Base-by-base conservation (phyloP, 148 eudicot genomes). In the Suaeda aralocaspica region DNA sequence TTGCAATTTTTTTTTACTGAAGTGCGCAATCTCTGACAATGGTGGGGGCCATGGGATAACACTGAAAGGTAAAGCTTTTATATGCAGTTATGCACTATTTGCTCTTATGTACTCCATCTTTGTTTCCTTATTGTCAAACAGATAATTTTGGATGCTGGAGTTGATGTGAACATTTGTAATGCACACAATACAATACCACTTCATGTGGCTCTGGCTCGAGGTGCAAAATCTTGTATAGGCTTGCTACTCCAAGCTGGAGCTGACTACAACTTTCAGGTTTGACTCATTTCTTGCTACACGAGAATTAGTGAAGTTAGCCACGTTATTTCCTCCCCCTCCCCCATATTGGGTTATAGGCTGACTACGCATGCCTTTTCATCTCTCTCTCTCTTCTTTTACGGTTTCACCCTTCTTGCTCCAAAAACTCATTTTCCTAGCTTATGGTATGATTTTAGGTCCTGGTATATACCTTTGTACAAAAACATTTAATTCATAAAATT, bases 171-270 rank as follows among this genome's bases (percentile, higher is more conserved):
- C 80, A 83, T 87, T 49, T 88, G 91, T 68, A 91, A 87, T 70
- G 81, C 76, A 72, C 92, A 89, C 67, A 91, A 91, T 72, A 89
- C 97, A 30, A 84, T 91, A 77, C 97, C 99, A 75, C 90, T 94
- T 59, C 99, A 94, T 60, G 88, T 94, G 79, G 99, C 99, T 42
- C 77, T 94, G 85, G 96, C 96, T 78, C 88, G 97, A 77, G 99
- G 99, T 75, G 91, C 99, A 78, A 94, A 91, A 60, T 91, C 96
- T 79, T 91, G 99, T 78, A 87, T 94, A 74, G 96, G 89, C 66
- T 84, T 89, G 78, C 97, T 94, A 72, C 76, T 94, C 66, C 87
- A 96, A 46, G 91, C 96, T 63, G 99, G 99, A 42, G 96, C 99
- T 55, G 84, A 94, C 74, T 91, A 92, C 71, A 94, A 94, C 77